Evolutionary conservation across 768 basidiomycete genomes (phyloP), one percentile per base, ranked within the genome.

Genomic region (Suillus occidentalis): DNA sequence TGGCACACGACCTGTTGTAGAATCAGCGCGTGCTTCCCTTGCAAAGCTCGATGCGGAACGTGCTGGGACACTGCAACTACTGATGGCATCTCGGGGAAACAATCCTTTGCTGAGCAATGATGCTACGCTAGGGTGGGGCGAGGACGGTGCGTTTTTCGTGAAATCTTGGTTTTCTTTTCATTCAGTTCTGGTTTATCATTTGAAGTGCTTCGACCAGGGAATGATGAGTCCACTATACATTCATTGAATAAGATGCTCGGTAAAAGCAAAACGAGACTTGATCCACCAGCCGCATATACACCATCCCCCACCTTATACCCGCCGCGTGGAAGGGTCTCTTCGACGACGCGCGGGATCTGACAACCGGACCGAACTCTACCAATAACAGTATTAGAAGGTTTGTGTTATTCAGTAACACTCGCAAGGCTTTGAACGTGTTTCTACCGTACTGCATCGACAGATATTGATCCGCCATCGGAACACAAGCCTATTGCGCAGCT

Each of bases 401-500:
- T 18, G 39, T 59, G 12, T 28, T 8, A 28, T 59, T 31, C 2
- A 37, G 49, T 1, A 67, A 7, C 45, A 45, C 71, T 25, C 71
- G 73, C 22, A 63, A 66, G 71, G 73, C 72, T 71, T 47, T 8
- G 64, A 63, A 1, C n/a, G 14, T 45, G 43, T 22, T 59, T 22
- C 3, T 28, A 22, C 25, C 12, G 7, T 25, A 6, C n/a, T 56
- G 34, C 13, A 28, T 22, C 18, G 13, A 25, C 69, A 88, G 86
- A 87, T 66, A 66, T 87, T 18, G 62, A 72, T 13, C 78, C 84
- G 4, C 74, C 77, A 7, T 76, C 78, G 1, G 71, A 80, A 36
- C 83, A 87, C 28, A 79, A 82, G 40, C 85, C 86, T 8, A 81
- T 95, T 25, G 85, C 91, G 1, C 79, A 72, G 4, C 82, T 95